Evolutionary conservation across 208 protist species (phyloP).

Genomic region (Wallacemonas sp.): DNA sequence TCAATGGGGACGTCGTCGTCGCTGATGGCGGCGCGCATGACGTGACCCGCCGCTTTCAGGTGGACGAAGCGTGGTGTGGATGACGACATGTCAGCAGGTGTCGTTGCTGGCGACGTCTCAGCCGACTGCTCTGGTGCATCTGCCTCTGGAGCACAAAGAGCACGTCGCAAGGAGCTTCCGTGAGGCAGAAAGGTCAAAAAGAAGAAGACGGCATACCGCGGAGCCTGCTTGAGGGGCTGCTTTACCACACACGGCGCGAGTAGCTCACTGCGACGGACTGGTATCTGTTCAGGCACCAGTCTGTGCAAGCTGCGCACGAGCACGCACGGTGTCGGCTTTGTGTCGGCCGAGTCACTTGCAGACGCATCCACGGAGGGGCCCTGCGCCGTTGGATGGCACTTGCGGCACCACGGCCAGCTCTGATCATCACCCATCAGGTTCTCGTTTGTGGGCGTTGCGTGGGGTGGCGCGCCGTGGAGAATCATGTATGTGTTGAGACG

Average conservation of each 20-base stretch:
- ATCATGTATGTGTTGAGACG: conserved; percentile 9
- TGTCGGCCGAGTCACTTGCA: not conserved
- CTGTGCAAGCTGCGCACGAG: not conserved
- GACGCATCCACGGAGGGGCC: not conserved
- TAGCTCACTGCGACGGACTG: not conserved
- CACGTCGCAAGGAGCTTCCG: not conserved
- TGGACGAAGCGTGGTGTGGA: not conserved
- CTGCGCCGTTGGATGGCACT: not conserved
- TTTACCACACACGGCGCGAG: not conserved
- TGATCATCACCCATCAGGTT: not conserved
- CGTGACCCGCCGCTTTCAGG: not conserved
- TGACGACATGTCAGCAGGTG: not conserved
- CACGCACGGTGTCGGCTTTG: not conserved
- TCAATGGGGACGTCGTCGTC: not conserved
- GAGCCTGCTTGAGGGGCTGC: not conserved
- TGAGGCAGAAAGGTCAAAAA: not conserved
- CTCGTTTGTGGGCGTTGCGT: not conserved
- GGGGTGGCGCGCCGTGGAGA: not conserved
- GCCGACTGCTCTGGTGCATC: too few relatives aligned
- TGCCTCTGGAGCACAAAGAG: too few relatives aligned
- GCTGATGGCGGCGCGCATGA: not conserved
- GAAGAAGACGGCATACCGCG: conserved; percentile 1
- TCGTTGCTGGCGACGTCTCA: too few relatives aligned
- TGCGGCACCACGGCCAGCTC: not conserved
- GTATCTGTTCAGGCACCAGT: not conserved